Conservation (phyloP, 768 basidiomycete species). For the Amanita rubescens region DNA sequence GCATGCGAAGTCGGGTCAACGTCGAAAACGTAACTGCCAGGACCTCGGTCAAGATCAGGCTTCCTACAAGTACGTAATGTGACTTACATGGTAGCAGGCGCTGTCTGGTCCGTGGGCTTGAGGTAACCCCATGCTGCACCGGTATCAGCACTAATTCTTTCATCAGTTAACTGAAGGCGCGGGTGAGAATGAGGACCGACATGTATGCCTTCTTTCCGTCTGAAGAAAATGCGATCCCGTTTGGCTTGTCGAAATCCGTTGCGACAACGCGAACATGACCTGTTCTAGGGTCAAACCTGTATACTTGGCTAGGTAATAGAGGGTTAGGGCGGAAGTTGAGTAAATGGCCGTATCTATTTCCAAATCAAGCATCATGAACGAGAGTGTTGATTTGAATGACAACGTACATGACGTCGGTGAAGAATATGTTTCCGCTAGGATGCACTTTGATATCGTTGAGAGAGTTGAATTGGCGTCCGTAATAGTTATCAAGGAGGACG, state of each 20-base stretch:
- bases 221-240: slow-evolving; percentile 67
- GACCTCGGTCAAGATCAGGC: neutral
- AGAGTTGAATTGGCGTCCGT: slow-evolving; percentile 76
- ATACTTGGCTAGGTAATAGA: slow-evolving; percentile 67
- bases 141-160: slow-evolving; percentile 39
- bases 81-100: slow-evolving; percentile 48
- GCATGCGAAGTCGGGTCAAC: slow-evolving; percentile 47
- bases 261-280: slow-evolving; percentile 65
- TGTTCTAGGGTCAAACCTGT: slow-evolving; percentile 63
- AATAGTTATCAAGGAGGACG: slow-evolving; percentile 70
- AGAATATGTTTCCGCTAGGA: slow-evolving; percentile 63
- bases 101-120: slow-evolving; percentile 42
- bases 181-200: slow-evolving; percentile 21
- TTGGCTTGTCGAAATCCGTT: slow-evolving; percentile 65
- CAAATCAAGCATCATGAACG: neutral
- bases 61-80: no score
- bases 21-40: slow-evolving; percentile 53
- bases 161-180: neutral
- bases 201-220: slow-evolving; percentile 63
- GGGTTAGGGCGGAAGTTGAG: slow-evolving; percentile 60
- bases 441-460: slow-evolving; percentile 75
- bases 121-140: slow-evolving; percentile 37
- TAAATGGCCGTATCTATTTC: slow-evolving; percentile 51
- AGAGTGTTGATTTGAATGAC: neutral
- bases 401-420: slow-evolving; percentile 64